These are phyloP conservation scores for Linum usitatissimum DNA, from an alignment of 345 rosid species.

Conservation along the genomic window DNA sequence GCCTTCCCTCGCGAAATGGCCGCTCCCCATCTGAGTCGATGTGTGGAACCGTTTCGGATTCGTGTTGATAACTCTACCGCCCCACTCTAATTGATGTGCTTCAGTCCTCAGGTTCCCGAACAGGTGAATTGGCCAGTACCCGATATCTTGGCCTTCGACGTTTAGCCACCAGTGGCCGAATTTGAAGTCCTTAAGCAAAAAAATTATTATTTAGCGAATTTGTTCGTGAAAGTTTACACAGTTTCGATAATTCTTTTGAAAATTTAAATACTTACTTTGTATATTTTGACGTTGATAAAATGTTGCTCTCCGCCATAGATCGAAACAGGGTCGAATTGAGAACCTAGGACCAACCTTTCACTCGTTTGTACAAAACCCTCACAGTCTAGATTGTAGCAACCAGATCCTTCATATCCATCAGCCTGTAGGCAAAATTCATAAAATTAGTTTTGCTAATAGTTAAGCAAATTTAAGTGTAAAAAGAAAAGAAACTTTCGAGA, in stretches of 20 bases:
- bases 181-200: too few relatives aligned
- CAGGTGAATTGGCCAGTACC: conserved; percentile 13
- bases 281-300: too few relatives aligned
- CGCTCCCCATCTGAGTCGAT: conserved; percentile 15
- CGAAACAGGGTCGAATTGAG: not conserved
- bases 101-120: not conserved
- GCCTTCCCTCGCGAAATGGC: conserved; percentile 11
- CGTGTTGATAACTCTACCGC: conserved; percentile 5
- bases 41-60: conserved; percentile 6
- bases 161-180: conserved; percentile 7
- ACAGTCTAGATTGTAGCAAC: not conserved
- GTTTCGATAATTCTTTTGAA: not conserved
- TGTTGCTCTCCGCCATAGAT: not conserved
- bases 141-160: not conserved
- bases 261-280: not conserved
- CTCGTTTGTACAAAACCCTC: not conserved
- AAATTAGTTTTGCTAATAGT: too few relatives aligned
- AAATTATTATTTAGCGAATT: too few relatives aligned
- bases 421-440: not conserved
- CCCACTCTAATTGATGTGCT: not conserved
- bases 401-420: not conserved
- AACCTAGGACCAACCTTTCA: not conserved
- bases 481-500: too few relatives aligned
- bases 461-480: too few relatives aligned
- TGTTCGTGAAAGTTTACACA: too few relatives aligned